phyloP scores from a whole-genome alignment of 257 asterid genomes.

The Penstemon newberryi region DNA sequence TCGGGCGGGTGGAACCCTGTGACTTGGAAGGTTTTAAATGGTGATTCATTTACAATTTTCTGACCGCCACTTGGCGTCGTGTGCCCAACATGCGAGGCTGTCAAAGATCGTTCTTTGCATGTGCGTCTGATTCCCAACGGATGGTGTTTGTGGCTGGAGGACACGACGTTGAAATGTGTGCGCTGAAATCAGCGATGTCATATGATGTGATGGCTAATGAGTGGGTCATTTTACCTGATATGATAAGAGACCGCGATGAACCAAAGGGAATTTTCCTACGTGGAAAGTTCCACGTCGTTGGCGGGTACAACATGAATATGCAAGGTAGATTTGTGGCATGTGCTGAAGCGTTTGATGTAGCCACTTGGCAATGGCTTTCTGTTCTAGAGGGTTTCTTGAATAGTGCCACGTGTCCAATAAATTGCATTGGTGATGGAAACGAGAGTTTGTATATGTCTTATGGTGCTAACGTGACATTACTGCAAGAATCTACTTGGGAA shows the following conservation, averaged over 20 bases:
- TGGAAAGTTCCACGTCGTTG: conserved; percentile 68
- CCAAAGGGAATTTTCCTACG: conserved; percentile 42
- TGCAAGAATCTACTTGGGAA: conserved; percentile 43
- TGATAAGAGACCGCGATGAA: conserved; percentile 74
- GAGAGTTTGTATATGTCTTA: conserved; percentile 34
- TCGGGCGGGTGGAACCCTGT: conserved; percentile 71
- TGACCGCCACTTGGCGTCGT: conserved; percentile 63
- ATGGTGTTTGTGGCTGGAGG: conserved; percentile 78
- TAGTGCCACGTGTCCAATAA: conserved; percentile 44
- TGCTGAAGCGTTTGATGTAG: conserved; percentile 52
- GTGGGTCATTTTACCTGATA: conserved; percentile 62
- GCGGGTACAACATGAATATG: conserved; percentile 61
- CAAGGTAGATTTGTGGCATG: conserved; percentile 57
- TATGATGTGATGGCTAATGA: conserved; percentile 51
- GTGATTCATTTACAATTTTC: conserved; percentile 43
- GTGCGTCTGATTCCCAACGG: conserved; percentile 52
- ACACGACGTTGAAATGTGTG: conserved; percentile 66
- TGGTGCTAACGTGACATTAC: conserved; percentile 33
- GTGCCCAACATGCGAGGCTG: conserved; percentile 72
- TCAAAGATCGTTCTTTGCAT: conserved; percentile 60
- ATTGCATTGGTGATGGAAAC: conserved; percentile 39
- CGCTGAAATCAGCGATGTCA: conserved; percentile 59
- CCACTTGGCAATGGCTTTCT: conserved; percentile 52
- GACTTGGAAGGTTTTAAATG: conserved; percentile 50
- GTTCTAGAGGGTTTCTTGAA: conserved; percentile 39